Base-by-base conservation (phyloP, 176 grass and related monocot species). In the sorghum (Sorghum bicolor) region DNA sequence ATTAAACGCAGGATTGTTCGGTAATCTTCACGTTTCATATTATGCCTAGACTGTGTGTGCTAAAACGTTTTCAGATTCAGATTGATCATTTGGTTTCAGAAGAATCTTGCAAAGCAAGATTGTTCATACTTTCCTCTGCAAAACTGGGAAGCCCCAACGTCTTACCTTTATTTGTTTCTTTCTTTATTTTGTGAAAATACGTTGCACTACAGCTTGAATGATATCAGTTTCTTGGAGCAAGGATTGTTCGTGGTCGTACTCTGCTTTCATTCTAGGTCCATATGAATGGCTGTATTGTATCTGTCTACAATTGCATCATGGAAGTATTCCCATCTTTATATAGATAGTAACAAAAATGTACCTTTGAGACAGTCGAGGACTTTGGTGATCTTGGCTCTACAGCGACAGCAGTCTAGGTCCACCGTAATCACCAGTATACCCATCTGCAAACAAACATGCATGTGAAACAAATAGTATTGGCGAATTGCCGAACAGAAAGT, bases 341-440 rank as follows among this genome's bases (percentile, higher is more conserved):
- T 58, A 58, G 8, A 58, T 10, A 24, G 19, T 31, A 68, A 16
- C 1, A 60, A 47, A 60, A 31, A 70, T 61, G 74, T 64, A 89
- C 82, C 76, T 85, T 74, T 3, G 31, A 85, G 82, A 19, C 82
- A 50, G n/a, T 37, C 76, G 12, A 85, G 70, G 29, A 89, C 70
- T 11, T 63, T 63, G 60, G 11, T 63, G 60, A 63, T 63, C 25
- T 63, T 63, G 60, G 60, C 60, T 63, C 25, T 63, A 25, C 25
- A 63, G 60, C 60, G 25, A 14, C 60, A 29, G 25, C 60, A 63
- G 0, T 63, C 60, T 22, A 63, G 12, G 60, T 63, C 60, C 60
- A 63, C 25, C 11, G 55, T 60, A 60, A 60, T 60, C 55, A 60
- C 55, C 55, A 60, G 55, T 60, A 60, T 25, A 60, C 55, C 55